A percentile compares a stretch with the other conserved stretches of the same genome.
Evolutionary conservation across 805 yeast species (phyloP).

Genomic region (Cyberlindnera saturnus): DNA sequence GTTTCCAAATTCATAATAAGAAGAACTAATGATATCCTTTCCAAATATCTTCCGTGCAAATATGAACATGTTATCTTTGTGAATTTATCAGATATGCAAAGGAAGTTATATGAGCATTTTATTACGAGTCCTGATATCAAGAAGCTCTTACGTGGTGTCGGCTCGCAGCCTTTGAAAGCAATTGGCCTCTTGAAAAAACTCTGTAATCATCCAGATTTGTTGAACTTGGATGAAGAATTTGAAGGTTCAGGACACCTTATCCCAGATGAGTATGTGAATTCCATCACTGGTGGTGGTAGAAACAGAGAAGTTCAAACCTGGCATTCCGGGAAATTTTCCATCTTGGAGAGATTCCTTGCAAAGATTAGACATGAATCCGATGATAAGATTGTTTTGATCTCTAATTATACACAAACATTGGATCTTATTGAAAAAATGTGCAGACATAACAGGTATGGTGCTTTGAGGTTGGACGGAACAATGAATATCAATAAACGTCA

Average conservation of each 20-base stretch:
- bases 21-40: conserved; percentile 89
- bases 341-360: conserved; percentile 77
- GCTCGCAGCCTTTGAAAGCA: conserved; percentile 83
- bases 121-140: conserved; percentile 74
- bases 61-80: conserved; percentile 97
- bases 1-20: conserved; percentile 90
- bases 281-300: conserved; percentile 42
- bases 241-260: conserved; percentile 57
- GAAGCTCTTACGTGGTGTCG: conserved; percentile 56
- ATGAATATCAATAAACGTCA: conserved; percentile 90
- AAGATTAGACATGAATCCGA: conserved; percentile 75
- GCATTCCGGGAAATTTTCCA: conserved; percentile 81
- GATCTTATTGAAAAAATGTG: conserved; percentile 89
- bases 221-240: conserved; percentile 72
- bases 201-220: conserved; percentile 89
- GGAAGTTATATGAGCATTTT: conserved; percentile 61
- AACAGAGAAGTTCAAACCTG: conserved; percentile 69
- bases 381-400: conserved; percentile 91
- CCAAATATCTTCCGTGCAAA: conserved; percentile 91
- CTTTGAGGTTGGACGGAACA: conserved; percentile 84
- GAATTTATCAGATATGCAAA: conserved; percentile 73
- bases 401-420: conserved; percentile 91
- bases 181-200: conserved; percentile 84
- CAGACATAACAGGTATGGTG: conserved; percentile 66
- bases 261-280: conserved; percentile 68